These are phyloP conservation scores for Pezicula neosporulosa DNA, from an alignment of 2,329 filamentous ascomycete species.

Conservation along the genomic window DNA sequence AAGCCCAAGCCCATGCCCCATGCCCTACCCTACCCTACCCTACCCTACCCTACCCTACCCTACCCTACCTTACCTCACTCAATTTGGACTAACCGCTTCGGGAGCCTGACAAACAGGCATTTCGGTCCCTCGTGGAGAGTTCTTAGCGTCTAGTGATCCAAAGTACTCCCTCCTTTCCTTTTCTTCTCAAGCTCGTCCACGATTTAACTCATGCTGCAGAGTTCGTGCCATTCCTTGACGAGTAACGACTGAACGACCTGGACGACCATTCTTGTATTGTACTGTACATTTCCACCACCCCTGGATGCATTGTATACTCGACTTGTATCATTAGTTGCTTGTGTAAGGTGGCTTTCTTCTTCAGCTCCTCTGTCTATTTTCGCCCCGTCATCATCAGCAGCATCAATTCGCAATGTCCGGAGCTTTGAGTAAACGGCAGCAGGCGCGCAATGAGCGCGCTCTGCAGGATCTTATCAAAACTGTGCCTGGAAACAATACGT, in stretches of 20 bases:
- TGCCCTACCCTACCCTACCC: no score
- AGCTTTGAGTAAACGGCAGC: slow-evolving; percentile 88
- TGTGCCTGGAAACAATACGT: slow-evolving; percentile 85
- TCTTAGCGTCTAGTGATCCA: no score
- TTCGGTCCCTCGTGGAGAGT: no score
- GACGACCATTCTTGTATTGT: slow-evolving; percentile 16
- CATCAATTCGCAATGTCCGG: slow-evolving; percentile 54
- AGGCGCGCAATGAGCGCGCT: slow-evolving; percentile 91
- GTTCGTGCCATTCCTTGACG: no score
- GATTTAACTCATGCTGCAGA: no score
- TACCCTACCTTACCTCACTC: no score
- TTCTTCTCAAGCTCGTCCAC: no score
- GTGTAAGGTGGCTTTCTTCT: background rate
- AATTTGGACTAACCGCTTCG: no score
- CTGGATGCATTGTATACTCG: slow-evolving; percentile 17
- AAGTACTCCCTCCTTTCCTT: no score
- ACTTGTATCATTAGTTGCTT: background rate
- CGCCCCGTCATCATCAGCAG: slow-evolving; percentile 1
- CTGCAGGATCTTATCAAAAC: slow-evolving; percentile 85
- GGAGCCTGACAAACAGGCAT: no score
- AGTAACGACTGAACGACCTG: slow-evolving; percentile 7
- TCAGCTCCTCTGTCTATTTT: background rate
- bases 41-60: no score
- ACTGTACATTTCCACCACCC: slow-evolving; percentile 1
- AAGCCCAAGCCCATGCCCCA: no score